Evolutionary conservation across 2,329 filamentous ascomycete species (phyloP).

Genomic region (Pseudocercospora cruenta): DNA sequence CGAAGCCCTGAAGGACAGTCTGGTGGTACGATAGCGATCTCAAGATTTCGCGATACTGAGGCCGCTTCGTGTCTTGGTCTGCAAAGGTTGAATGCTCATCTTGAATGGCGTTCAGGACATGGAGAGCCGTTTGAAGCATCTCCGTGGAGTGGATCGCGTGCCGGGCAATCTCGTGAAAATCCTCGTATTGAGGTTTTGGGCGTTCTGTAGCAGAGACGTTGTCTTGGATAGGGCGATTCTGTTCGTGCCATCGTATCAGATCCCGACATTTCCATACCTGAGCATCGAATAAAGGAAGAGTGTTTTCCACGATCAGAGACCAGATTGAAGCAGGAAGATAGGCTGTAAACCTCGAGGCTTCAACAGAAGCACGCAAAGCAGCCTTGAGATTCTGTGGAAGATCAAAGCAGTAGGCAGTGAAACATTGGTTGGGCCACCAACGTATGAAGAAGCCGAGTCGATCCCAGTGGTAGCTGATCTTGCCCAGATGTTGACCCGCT

Average conservation of each 20-base stretch:
- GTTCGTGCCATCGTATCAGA: slow-evolving; percentile 8
- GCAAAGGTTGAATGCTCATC: too few species aligned
- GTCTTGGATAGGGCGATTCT: background rate
- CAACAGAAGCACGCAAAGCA: background rate
- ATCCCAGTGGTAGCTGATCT: slow-evolving; percentile 9
- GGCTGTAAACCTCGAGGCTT: background rate
- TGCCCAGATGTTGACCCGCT: background rate
- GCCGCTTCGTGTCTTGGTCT: too few species aligned
- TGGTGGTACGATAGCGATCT: slow-evolving; percentile 6
- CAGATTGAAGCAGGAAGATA: background rate
- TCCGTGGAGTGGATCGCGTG: slow-evolving; percentile 7
- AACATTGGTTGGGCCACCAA: background rate
- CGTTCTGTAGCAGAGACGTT: background rate
- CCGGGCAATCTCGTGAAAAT: slow-evolving; percentile 10
- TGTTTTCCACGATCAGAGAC: background rate
- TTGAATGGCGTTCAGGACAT: background rate
- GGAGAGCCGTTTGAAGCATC: slow-evolving; percentile 9
- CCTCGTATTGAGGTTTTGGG: slow-evolving; percentile 5
- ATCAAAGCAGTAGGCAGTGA: slow-evolving; percentile 7
- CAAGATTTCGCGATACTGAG: too few species aligned
- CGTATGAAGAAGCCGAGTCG: slow-evolving; percentile 7
- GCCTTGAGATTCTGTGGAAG: background rate
- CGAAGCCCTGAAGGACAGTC: slow-evolving; percentile 9
- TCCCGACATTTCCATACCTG: slow-evolving; percentile 11
- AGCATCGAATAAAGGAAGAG: background rate